Evolutionary conservation across 306 rosid species (phyloP), one percentile per base, ranked within the genome.

Genomic region (Trifolium repens): DNA sequence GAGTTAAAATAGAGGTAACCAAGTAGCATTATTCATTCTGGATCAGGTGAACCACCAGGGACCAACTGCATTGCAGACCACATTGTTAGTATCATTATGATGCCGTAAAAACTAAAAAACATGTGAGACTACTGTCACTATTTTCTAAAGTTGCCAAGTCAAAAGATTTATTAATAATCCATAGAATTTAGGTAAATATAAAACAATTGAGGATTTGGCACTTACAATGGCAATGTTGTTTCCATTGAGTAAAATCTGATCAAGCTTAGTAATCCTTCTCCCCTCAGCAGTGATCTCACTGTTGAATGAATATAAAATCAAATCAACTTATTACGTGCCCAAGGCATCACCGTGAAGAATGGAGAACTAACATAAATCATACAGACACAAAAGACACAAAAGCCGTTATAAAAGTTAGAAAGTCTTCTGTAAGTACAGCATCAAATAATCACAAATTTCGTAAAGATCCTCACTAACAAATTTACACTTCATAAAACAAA

Each of bases 221-320:
- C 97, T 94, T 87, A 94, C 99, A 87, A 94, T 92, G n/a, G 99
- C 97, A 88, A 92, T 94, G 85, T 94, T 92, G 96, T 94, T 94
- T 76, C 98, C 97, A 22, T 92, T 92, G 57, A 94, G 96, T 78
- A 94, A 84, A 80, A 94, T 94, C 88, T 94, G 99, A 71, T 94
- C 99, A 72, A 94, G 93, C 86, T 94, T 94, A 67, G 99, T 94
- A 82, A 94, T 92, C 81, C 97, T 86, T 80, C 96, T 92, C 85
- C 99, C 99, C 84, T 94, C 97, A 22, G 96, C 81, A 53, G 99
- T 94, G 76, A 92, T 92, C 82, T 94, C 97, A 79, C 99, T 91
- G 88, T 58, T 19, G 58, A 15, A 69, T 30, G 52, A 64, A 71
- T 63, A 80, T 43, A 57, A 85, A 62, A 66, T 58, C 53, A 84